Evolutionary conservation across 208 protist species (phyloP).

Genomic region (Wallacemonas sp.): DNA sequence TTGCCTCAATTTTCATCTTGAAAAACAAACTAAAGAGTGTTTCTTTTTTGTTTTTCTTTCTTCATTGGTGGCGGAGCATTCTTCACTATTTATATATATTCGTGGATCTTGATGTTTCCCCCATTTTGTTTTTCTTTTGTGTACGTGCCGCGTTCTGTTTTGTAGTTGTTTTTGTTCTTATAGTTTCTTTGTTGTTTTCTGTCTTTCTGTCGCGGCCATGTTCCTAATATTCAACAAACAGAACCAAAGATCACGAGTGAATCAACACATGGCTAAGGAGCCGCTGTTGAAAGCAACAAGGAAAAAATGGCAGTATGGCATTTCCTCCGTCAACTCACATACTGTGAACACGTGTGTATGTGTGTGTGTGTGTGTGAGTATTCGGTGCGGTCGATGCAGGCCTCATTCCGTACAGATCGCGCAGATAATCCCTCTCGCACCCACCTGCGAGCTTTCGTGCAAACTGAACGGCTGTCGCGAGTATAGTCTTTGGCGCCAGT

Average conservation of each 20-base stretch:
- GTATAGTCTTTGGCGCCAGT: no score
- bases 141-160: not conserved
- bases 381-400: no score
- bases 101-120: not conserved
- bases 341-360: not conserved
- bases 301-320: no score
- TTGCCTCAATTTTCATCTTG: no score
- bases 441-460: not conserved
- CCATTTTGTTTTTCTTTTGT: not conserved
- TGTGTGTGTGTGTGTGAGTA: not conserved
- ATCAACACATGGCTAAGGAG: no score
- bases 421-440: not conserved
- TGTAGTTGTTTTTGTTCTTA: conserved; percentile 2
- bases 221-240: no score
- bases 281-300: no score
- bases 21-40: no score
- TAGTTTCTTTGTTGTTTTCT: not conserved
- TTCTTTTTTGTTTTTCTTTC: not conserved
- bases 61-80: conserved; percentile 1
- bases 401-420: not conserved
- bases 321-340: no score
- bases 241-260: no score
- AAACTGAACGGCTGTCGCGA: no score
- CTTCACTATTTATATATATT: not conserved
- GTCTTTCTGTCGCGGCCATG: not conserved